Evolutionary conservation across 2,329 filamentous ascomycete genomes (phyloP).

Genomic region (Colletotrichum noveboracense): DNA sequence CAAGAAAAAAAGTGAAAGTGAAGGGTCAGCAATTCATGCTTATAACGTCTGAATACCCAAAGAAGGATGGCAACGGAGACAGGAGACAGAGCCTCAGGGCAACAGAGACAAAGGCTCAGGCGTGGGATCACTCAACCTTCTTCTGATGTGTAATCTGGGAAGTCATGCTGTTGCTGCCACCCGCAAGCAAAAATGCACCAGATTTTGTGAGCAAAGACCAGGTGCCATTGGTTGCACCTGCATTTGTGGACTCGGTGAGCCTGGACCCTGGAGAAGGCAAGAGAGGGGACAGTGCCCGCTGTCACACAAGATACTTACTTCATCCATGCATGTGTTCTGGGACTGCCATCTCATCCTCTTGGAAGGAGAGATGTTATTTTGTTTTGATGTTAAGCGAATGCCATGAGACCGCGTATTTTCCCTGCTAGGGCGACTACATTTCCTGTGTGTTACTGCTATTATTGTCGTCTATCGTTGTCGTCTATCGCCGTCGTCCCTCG

Average conservation of each 20-base stretch:
- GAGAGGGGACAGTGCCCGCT: conserved; percentile 8
- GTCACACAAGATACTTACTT: neutral
- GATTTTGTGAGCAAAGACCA: conserved; percentile 13
- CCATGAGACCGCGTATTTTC: neutral
- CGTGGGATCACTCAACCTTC: neutral
- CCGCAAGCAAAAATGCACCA: conserved; percentile 15
- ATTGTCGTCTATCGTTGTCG: neutral
- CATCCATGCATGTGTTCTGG: neutral
- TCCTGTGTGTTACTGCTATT: neutral
- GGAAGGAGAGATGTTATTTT: neutral
- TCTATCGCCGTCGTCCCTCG: too few relatives aligned
- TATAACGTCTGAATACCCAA: neutral
- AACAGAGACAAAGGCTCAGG: neutral
- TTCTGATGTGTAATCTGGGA: conserved; percentile 4
- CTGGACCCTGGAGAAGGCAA: conserved; percentile 10
- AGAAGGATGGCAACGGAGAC: neutral
- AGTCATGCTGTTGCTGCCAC: conserved; percentile 13
- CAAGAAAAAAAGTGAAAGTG: neutral
- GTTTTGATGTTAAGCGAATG: neutral
- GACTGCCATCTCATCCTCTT: neutral
- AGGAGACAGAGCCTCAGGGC: neutral
- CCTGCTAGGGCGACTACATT: neutral
- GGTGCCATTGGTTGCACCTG: conserved; percentile 3
- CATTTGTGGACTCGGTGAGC: neutral
- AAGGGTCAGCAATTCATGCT: conserved; percentile 13